phyloP scores from a whole-genome alignment of 345 rosid genomes.

The Salix dunnii region DNA sequence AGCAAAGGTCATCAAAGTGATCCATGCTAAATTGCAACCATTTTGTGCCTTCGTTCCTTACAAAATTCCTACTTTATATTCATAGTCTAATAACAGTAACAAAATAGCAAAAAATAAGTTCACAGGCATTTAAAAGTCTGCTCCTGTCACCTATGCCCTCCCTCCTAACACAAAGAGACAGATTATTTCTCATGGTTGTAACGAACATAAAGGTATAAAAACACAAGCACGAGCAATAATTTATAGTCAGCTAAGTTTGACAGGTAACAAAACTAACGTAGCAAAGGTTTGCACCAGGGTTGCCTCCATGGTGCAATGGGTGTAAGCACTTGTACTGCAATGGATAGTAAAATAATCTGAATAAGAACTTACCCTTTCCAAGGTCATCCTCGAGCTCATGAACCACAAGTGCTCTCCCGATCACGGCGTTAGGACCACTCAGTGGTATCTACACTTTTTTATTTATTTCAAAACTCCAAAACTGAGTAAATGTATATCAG shows the following conservation, averaged over 20 bases:
- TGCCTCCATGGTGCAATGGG: neutral
- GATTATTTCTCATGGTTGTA: neutral
- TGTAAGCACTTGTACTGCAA: neutral
- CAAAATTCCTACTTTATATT: neutral
- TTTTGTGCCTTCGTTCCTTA: neutral
- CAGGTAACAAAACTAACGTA: neutral
- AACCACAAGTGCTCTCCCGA: conserved; percentile 97
- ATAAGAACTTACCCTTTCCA: conserved; percentile 62
- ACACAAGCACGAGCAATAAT: neutral
- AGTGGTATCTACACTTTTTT: conserved; percentile 57
- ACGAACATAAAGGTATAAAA: neutral
- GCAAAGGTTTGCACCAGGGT: neutral
- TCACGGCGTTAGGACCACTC: conserved; percentile 63
- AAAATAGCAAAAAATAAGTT: neutral
- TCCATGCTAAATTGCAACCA: neutral
- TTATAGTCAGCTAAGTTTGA: neutral
- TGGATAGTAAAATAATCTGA: neutral
- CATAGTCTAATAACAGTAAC: too few species aligned
- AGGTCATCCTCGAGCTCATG: conserved; percentile 97
- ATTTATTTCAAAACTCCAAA: conserved; percentile 8
- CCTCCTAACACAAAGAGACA: neutral
- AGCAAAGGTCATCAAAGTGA: neutral
- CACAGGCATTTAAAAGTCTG: neutral
- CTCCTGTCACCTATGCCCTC: neutral
- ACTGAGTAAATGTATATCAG: conserved; percentile 7